A percentile compares a stretch with the other conserved stretches of the same genome.
phyloP scores from a whole-genome alignment of 768 basidiomycete genomes.

The Heimioporus sp. region DNA sequence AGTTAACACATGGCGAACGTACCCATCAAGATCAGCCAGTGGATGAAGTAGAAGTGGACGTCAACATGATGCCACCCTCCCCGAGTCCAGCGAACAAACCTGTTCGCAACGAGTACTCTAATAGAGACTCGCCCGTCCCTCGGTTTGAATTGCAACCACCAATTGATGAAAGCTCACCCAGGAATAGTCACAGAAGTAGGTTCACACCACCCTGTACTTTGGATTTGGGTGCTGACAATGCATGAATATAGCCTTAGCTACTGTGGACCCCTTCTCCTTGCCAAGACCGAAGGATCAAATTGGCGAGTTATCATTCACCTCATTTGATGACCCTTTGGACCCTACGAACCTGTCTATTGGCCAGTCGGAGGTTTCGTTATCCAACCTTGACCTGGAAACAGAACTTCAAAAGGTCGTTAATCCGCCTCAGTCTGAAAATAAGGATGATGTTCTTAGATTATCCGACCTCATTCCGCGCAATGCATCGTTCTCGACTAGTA shows the following conservation, averaged over 20 bases:
- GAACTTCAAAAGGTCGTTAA: slow-evolving; percentile 25
- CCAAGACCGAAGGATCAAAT: slow-evolving; percentile 25
- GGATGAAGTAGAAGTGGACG: slow-evolving; percentile 38
- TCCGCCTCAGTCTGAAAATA: slow-evolving; percentile 9
- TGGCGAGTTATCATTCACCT: slow-evolving; percentile 27
- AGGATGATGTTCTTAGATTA: slow-evolving; percentile 18
- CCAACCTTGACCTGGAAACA: slow-evolving; percentile 31
- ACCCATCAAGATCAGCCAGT: slow-evolving; percentile 22
- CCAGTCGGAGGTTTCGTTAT: slow-evolving; percentile 36
- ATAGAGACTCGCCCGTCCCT: slow-evolving; percentile 34
- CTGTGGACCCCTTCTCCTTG: slow-evolving; percentile 20
- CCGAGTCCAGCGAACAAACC: slow-evolving; percentile 42
- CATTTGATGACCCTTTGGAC: slow-evolving; percentile 28
- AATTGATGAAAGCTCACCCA: slow-evolving; percentile 21
- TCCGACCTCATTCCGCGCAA: slow-evolving; percentile 24
- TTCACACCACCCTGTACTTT: not conserved
- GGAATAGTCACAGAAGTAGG: slow-evolving; percentile 15
- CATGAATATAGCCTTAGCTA: slow-evolving; percentile 9
- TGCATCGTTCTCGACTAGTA: slow-evolving; percentile 25
- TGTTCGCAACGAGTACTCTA: slow-evolving; percentile 14
- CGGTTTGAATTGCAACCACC: slow-evolving; percentile 27
- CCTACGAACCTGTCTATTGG: slow-evolving; percentile 35
- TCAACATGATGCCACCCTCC: slow-evolving; percentile 47
- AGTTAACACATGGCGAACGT: slow-evolving; percentile 40
- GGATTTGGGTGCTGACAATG: not conserved